A percentile compares a stretch with the other conserved stretches of the same genome.
phyloP scores from a whole-genome alignment of 2,329 filamentous ascomycete genomes.

The Thielaviopsis populi region DNA sequence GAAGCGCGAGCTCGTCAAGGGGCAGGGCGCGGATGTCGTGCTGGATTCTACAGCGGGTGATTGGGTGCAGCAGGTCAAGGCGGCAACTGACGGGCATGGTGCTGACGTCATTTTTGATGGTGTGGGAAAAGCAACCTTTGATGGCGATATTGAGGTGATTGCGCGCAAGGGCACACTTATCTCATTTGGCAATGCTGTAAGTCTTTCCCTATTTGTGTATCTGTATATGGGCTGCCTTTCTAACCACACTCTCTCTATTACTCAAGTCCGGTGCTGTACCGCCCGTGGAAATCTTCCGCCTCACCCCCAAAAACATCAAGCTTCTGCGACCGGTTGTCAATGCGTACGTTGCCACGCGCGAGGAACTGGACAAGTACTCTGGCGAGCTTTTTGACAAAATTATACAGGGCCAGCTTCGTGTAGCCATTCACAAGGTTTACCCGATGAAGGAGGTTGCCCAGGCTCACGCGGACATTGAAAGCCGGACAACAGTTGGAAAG shows the following conservation, averaged over 20 bases:
- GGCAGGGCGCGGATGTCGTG: constrained; percentile 55
- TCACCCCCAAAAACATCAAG: constrained; percentile 62
- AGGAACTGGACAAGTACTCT: constrained; percentile 56
- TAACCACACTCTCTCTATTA: neutral
- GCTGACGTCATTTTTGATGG: constrained; percentile 71
- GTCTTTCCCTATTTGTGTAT: constrained; percentile 21
- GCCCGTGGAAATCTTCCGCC: constrained; percentile 41
- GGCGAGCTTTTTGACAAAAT: constrained; percentile 62
- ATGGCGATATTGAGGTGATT: constrained; percentile 57
- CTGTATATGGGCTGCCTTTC: neutral
- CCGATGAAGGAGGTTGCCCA: constrained; percentile 54
- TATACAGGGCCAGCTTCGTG: constrained; percentile 50
- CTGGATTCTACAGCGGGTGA: constrained; percentile 38
- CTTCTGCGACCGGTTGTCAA: constrained; percentile 61
- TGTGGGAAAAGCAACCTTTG: constrained; percentile 74
- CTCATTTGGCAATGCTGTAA: constrained; percentile 65
- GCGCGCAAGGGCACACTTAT: constrained; percentile 64
- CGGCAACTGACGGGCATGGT: constrained; percentile 58
- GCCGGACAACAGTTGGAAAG: constrained; percentile 73
- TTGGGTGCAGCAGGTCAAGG: constrained; percentile 43
- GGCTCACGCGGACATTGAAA: constrained; percentile 66
- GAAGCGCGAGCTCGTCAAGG: constrained; percentile 55
- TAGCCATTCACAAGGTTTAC: constrained; percentile 64
- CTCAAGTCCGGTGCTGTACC: constrained; percentile 51
- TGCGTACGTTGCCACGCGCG: constrained; percentile 51